phyloP scores from a whole-genome alignment of 345 rosid genomes.

The Populus ilicifolia region DNA sequence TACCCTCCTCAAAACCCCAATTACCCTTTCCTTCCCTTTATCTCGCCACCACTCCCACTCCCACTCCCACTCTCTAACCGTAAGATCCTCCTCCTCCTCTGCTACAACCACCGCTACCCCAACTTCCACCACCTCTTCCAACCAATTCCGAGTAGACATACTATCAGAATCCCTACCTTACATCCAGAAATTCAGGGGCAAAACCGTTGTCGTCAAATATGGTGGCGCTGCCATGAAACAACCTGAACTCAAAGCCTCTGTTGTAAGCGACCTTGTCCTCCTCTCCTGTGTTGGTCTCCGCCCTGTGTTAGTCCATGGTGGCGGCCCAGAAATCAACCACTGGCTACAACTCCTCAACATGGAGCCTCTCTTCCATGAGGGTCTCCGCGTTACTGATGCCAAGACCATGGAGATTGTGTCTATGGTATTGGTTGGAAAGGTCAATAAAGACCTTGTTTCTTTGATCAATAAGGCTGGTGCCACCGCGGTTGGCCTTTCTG shows the following conservation, averaged over 20 bases:
- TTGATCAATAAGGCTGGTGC: conserved; percentile 80
- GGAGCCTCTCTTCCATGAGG: conserved; percentile 63
- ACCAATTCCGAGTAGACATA: conserved; percentile 60
- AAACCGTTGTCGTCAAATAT: conserved; percentile 84
- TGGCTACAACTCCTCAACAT: conserved; percentile 66
- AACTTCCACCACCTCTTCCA: conserved; percentile 1
- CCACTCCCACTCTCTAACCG: background rate
- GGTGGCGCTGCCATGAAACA: conserved; percentile 97
- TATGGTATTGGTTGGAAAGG: conserved; percentile 87
- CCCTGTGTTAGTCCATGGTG: conserved; percentile 88
- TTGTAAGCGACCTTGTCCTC: conserved; percentile 72
- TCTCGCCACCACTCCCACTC: background rate
- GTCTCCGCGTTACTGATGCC: conserved; percentile 86
- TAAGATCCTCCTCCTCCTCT: conserved; percentile 1
- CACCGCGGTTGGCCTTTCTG: conserved; percentile 79
- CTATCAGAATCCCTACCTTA: conserved; percentile 90
- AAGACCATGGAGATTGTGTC: conserved; percentile 92
- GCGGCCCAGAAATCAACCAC: conserved; percentile 83
- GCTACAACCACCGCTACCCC: background rate
- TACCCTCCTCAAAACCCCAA: background rate
- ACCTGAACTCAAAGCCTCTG: conserved; percentile 63
- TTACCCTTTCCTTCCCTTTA: background rate
- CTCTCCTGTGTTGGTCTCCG: conserved; percentile 86
- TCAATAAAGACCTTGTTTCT: conserved; percentile 75
- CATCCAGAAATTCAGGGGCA: conserved; percentile 86